These are phyloP conservation scores for Mallotus japonicus DNA, from an alignment of 441 rosid genomes.

Conservation along the genomic window DNA sequence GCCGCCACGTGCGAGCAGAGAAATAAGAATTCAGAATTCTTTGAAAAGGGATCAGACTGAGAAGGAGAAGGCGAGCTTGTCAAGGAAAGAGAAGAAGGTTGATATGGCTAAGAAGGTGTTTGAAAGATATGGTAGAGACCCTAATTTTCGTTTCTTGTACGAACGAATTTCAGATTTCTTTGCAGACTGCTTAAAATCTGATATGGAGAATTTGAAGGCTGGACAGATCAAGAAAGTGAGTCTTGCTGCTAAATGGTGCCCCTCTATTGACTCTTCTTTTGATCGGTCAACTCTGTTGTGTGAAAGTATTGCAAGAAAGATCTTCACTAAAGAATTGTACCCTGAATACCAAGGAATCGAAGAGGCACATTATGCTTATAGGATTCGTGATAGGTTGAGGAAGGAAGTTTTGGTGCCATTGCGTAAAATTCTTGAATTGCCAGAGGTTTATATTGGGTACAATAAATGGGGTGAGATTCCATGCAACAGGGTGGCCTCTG, in stretches of 20 bases:
- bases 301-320: constrained; percentile 30
- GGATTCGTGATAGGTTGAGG: constrained; percentile 30
- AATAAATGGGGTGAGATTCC: constrained; percentile 26
- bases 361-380: constrained; percentile 33
- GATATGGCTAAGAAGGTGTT: constrained; percentile 24
- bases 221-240: constrained; percentile 7
- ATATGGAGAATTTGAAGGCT: constrained; percentile 21
- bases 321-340: constrained; percentile 23
- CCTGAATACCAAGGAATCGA: constrained; percentile 31
- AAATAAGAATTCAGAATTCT: constrained; percentile 13
- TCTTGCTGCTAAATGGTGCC: constrained; percentile 37
- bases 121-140: constrained; percentile 19
- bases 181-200: constrained; percentile 19
- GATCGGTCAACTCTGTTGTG: constrained; percentile 22
- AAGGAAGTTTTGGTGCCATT: constrained; percentile 30
- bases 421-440: constrained; percentile 24
- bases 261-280: constrained; percentile 27
- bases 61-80: constrained; percentile 23
- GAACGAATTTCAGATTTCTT: constrained; percentile 28
- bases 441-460: constrained; percentile 29
- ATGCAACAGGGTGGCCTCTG: constrained; percentile 27
- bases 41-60: constrained; percentile 11
- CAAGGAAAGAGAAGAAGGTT: constrained; percentile 15
- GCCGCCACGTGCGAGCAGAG: neutral
- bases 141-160: constrained; percentile 24